A percentile compares a stretch with the other conserved stretches of the same genome.
phyloP scores from a whole-genome alignment of 140 eudicot genomes.

The Ambrosia hybrid region DNA sequence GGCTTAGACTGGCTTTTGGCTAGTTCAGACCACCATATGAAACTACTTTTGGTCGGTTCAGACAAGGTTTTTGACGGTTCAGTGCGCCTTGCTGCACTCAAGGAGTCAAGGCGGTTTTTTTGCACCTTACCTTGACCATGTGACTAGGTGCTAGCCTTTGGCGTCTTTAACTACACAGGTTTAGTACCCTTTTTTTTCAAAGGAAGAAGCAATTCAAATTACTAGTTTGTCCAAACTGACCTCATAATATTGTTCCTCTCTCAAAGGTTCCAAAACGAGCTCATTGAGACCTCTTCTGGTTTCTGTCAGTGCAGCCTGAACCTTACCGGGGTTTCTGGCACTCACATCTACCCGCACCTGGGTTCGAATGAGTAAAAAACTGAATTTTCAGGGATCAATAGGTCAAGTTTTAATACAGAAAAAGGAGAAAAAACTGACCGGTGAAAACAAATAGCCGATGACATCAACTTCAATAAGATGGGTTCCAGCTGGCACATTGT shows the following conservation, averaged over 20 bases:
- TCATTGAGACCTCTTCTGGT: constrained; percentile 78
- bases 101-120: too few species aligned
- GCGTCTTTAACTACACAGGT: too few species aligned
- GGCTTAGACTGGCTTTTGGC: too few species aligned
- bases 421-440: constrained; percentile 49
- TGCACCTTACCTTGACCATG: too few species aligned
- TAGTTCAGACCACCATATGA: too few species aligned
- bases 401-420: constrained; percentile 1
- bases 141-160: too few species aligned
- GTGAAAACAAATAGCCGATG: constrained; percentile 88
- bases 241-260: constrained; percentile 96
- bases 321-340: constrained; percentile 97
- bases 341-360: constrained; percentile 99
- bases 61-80: too few species aligned
- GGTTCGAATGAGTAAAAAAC: constrained; percentile 9
- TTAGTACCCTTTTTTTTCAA: too few species aligned
- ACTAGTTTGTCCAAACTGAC: constrained; percentile 31
- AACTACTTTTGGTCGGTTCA: too few species aligned
- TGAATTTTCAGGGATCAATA: neutral
- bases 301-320: constrained; percentile 97
- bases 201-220: neutral
- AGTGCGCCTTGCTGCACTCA: too few species aligned
- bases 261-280: constrained; percentile 89
- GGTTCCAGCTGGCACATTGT: constrained; percentile 95
- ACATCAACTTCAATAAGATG: constrained; percentile 96